These are phyloP conservation scores for Plenodomus biglobosus DNA, from an alignment of 2,329 filamentous ascomycete species.

Conservation along the genomic window DNA sequence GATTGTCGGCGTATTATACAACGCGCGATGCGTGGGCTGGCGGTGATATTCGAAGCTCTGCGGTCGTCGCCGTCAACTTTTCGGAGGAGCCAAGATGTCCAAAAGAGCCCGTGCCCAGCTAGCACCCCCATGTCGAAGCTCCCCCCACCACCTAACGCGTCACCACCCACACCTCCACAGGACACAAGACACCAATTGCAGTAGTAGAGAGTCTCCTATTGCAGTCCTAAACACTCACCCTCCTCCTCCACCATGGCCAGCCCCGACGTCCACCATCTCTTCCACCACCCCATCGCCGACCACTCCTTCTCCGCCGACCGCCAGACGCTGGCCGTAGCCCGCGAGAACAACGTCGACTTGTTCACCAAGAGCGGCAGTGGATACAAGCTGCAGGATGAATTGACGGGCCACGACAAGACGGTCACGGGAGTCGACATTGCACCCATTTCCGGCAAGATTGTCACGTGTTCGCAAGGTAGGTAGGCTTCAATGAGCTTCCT, in stretches of 20 bases:
- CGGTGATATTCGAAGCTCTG: too few species aligned
- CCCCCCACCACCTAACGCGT: conserved; percentile 9
- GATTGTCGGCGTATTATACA: too few species aligned
- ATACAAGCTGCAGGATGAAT: conserved; percentile 85
- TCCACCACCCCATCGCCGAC: conserved; percentile 94
- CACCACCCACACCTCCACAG: background rate
- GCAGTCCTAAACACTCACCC: conserved; percentile 28
- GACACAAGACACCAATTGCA: conserved; percentile 21
- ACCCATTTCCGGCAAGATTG: conserved; percentile 84
- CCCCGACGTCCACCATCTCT: conserved; percentile 93
- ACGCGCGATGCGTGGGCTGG: too few species aligned
- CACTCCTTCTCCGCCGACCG: conserved; percentile 97
- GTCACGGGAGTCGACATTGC: conserved; percentile 97
- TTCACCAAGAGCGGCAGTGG: conserved; percentile 72
- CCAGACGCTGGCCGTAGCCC: conserved; percentile 83
- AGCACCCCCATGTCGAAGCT: conserved; percentile 7
- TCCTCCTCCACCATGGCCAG: conserved; percentile 69
- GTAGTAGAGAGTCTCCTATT: conserved; percentile 99
- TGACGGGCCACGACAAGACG: conserved; percentile 95
- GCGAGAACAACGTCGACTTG: conserved; percentile 86
- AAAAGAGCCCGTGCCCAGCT: conserved; percentile 12
- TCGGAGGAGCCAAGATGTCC: conserved; percentile 34
- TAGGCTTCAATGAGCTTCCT: conserved; percentile 45
- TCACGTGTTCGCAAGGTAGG: conserved; percentile 97
- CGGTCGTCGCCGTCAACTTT: conserved; percentile 27